A percentile compares a stretch with the other conserved stretches of the same genome.
phyloP scores from a whole-genome alignment of 192 early-diverging fungal species.

The Coemansia asiatica region DNA sequence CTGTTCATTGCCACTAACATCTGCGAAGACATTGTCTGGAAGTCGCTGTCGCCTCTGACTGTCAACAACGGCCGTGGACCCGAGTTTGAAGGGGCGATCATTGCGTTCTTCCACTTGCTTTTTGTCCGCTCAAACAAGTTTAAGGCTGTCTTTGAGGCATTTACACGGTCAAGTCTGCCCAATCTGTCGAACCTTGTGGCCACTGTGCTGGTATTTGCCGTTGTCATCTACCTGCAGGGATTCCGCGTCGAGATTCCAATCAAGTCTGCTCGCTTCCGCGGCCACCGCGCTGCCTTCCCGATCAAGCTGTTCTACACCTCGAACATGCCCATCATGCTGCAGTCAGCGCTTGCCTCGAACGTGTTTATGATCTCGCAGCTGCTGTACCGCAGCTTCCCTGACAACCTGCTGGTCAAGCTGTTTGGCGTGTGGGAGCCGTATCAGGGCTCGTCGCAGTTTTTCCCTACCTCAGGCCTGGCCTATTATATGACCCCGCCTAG shows the following conservation, averaged over 20 bases:
- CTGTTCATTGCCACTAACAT: conserved; percentile 99
- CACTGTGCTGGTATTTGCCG: conserved; percentile 81
- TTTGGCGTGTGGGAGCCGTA: conserved; percentile 96
- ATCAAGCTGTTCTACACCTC: conserved; percentile 99
- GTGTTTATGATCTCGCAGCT: conserved; percentile 99
- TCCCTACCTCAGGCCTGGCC: conserved; percentile 88
- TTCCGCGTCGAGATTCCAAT: conserved; percentile 99
- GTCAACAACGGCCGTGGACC: conserved; percentile 97
- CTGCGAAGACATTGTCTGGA: conserved; percentile 99
- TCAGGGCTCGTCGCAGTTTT: conserved; percentile 95
- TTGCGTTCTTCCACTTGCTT: conserved; percentile 92
- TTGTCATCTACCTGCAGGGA: conserved; percentile 96
- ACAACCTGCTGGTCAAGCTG: conserved; percentile 89
- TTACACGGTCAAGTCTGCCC: conserved; percentile 85
- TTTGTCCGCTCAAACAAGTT: conserved; percentile 96
- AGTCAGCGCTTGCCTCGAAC: conserved; percentile 95
- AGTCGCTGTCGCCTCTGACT: conserved; percentile 96
- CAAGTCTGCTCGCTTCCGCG: conserved; percentile 92
- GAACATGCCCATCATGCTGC: conserved; percentile 99
- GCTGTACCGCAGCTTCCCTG: conserved; percentile 96
- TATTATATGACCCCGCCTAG: conserved; percentile 99
- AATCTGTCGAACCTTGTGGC: conserved; percentile 91
- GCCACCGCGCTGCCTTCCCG: conserved; percentile 97
- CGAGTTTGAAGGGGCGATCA: conserved; percentile 98
- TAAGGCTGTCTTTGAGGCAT: conserved; percentile 94